Percentiles rank a stretch among this genome's conserved stretches.
Evolutionary conservation across 2,329 filamentous ascomycete genomes (phyloP).

Genomic region (Diaporthe ampelina): DNA sequence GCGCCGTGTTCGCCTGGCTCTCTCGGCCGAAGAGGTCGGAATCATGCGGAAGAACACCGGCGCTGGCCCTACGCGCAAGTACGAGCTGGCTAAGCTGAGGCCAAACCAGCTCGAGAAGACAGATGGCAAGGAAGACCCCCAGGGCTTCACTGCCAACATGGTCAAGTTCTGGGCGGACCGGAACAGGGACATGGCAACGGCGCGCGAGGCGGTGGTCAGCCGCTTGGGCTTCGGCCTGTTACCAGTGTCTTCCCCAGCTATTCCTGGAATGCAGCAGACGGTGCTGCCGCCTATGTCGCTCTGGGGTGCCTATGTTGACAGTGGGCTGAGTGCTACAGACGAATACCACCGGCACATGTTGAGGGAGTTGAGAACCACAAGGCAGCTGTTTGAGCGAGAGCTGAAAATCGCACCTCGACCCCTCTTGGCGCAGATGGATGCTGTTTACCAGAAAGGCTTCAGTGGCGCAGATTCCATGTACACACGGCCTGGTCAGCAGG

Average conservation of each 20-base stretch:
- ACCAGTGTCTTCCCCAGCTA: neutral
- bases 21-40: conserved; percentile 46
- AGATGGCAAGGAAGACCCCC: conserved; percentile 42
- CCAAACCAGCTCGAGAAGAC: conserved; percentile 28
- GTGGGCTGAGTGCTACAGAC: conserved; percentile 39
- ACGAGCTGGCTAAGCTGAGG: conserved; percentile 35
- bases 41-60: conserved; percentile 42
- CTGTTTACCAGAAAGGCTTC: conserved; percentile 35
- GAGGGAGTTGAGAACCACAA: conserved; percentile 45
- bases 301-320: conserved; percentile 46
- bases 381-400: conserved; percentile 46
- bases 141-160: conserved; percentile 41
- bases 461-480: neutral
- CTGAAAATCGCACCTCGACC: conserved; percentile 46
- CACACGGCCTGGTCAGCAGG: neutral
- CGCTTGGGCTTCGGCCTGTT: neutral
- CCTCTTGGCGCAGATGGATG: conserved; percentile 46
- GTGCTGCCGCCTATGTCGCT: conserved; percentile 45
- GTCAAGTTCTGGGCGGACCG: conserved; percentile 38
- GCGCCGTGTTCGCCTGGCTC: conserved; percentile 55
- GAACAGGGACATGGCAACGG: conserved; percentile 26
- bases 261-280: conserved; percentile 15
- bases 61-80: conserved; percentile 33
- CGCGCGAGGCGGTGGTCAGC: conserved; percentile 36
- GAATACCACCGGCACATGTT: conserved; percentile 49